These are phyloP conservation scores for Chrysoporthe austroafricana DNA, from an alignment of 2,329 filamentous ascomycete genomes.

Conservation along the genomic window DNA sequence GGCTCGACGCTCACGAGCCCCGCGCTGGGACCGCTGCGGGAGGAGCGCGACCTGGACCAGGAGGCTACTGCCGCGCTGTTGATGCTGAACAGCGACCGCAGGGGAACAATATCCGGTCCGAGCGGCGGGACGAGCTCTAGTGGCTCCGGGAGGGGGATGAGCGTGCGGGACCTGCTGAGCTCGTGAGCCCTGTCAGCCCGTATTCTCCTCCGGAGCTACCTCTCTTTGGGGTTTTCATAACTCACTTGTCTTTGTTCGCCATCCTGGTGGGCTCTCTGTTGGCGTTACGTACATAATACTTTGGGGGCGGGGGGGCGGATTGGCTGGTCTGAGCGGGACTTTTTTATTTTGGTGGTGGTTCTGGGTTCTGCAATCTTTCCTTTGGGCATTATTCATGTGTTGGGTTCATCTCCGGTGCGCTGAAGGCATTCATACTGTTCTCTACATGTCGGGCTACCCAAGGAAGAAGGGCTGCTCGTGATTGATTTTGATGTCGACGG, in stretches of 20 bases:
- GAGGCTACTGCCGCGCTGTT: constrained; percentile 84
- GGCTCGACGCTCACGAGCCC: constrained; percentile 64
- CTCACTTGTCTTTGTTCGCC: neutral
- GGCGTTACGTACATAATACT: neutral
- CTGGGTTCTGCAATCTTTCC: neutral
- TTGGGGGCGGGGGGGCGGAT: neutral
- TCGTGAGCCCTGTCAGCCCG: neutral
- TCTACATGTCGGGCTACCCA: neutral
- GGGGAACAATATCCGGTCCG: constrained; percentile 45
- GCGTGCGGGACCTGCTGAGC: constrained; percentile 14
- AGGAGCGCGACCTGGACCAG: constrained; percentile 65
- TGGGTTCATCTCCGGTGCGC: neutral
- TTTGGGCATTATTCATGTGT: neutral
- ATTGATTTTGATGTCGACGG: neutral
- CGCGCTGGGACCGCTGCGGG: constrained; percentile 50
- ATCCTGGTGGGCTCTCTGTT: neutral
- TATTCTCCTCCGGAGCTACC: neutral
- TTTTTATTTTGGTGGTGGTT: neutral
- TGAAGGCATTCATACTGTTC: neutral
- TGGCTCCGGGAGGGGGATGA: constrained; percentile 4
- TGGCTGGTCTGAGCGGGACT: neutral
- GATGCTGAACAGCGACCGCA: constrained; percentile 83
- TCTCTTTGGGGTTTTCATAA: neutral
- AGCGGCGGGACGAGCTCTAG: neutral
- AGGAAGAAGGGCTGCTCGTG: neutral